Base-by-base conservation (phyloP, 108 stramenopile genomes). In the Cylindrotheca fusiformis region DNA sequence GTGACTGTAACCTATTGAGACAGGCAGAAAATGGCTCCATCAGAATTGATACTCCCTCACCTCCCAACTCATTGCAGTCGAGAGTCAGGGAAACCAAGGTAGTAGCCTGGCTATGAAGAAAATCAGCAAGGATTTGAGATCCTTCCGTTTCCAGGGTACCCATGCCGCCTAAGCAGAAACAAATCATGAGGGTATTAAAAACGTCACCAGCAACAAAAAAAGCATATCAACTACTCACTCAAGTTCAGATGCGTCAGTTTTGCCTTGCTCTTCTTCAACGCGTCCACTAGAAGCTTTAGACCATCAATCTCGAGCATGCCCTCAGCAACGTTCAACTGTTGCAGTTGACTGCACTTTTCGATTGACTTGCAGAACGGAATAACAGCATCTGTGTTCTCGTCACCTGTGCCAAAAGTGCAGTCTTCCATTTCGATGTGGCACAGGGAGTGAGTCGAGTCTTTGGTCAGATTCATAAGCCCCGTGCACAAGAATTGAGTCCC, bases 21-120 rank as follows among this genome's bases (percentile, higher is more conserved):
- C 24, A 26, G 4, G 53, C 54, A 21, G 20, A 8, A 26, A 66
- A 56, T 21, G 55, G 28, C 27, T 46, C 48, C 2, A 66, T n/a
- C 12, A 55, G 27, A 20, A 29, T 27, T 3, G 45, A 27, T 21
- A 66, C 45, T 2, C 55, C 65, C 14, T 47, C 26, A 47, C 47
- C 45, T 14, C 65, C 65, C 20, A 66, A 52, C 30, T 66, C 65
- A 31, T 66, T 66, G 55, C 17, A 27, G n/a, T n/a, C 31, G 4
- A 61, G 30, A 14, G 46, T 47, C 30, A 66, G 44, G 3, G 2
- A 44, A 29, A 12, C 46, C 65, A 66, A 66, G 21, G 65, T 28
- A 2, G 65, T 20, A 3, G 55, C 36, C 18, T 45, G 54, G 28
- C 5, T 25, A 2, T 27, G n/a, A 24, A 61, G 26, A 17, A 10